These are phyloP conservation scores for Purpureocillium takamizusanense DNA, from an alignment of 2,329 filamentous ascomycete genomes.

Conservation along the genomic window DNA sequence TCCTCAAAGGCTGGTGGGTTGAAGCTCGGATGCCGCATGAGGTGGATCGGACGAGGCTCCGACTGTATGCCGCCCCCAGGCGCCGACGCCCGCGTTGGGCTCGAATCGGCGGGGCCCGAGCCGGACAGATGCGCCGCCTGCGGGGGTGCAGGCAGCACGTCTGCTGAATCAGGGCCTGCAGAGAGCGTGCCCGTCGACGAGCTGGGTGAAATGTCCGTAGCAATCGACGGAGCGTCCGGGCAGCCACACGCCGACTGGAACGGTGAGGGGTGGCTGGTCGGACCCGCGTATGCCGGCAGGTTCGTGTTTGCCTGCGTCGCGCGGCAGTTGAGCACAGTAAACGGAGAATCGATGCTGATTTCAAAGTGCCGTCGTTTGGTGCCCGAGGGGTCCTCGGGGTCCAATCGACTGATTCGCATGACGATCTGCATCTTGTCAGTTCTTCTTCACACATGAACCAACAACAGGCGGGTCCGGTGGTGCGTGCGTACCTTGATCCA, in stretches of 20 bases:
- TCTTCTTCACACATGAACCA: no score
- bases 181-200: conserved; percentile 46
- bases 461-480: no score
- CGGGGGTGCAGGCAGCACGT: conserved; percentile 36
- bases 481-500: conserved; percentile 86
- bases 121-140: conserved; percentile 45
- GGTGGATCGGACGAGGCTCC: conserved; percentile 66
- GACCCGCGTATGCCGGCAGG: conserved; percentile 64
- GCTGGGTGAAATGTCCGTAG: conserved; percentile 58
- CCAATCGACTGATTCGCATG: conserved; percentile 79
- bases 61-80: conserved; percentile 5
- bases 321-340: conserved; percentile 86
- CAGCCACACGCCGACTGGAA: conserved; percentile 43
- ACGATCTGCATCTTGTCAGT: conserved; percentile 54
- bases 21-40: conserved; percentile 75
- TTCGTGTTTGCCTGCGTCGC: conserved; percentile 87
- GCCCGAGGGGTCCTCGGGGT: conserved; percentile 62
- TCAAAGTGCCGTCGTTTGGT: conserved; percentile 82
- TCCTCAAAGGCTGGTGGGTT: conserved; percentile 83
- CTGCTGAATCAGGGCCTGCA: conserved; percentile 23
- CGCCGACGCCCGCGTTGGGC: conserved; percentile 3
- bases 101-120: conserved; percentile 15
- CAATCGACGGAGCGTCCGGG: conserved; percentile 38
- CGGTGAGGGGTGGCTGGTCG: conserved; percentile 37
- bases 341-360: conserved; percentile 92